phyloP scores from a whole-genome alignment of 345 rosid species.

The Citrus sinensis region DVS_A1.0 CM039168.1:30064501-30065000 shows the following conservation, averaged over 20 bases:
- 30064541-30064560: slow-evolving; percentile 91
- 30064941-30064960: background rate
- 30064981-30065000: background rate
- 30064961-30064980: background rate
- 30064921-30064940: too few species aligned
- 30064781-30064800: slow-evolving; percentile 96
- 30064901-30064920: too few species aligned
- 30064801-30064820: slow-evolving; percentile 92
- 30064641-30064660: slow-evolving; percentile 4
- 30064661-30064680: slow-evolving; percentile 22
- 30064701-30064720: too few species aligned
- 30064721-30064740: too few species aligned
- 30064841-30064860: slow-evolving; percentile 68
- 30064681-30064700: slow-evolving; percentile 41
- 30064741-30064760: too few species aligned
- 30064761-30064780: slow-evolving; percentile 29
- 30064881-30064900: too few species aligned
- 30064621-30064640: background rate
- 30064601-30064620: slow-evolving; percentile 69
- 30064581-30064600: slow-evolving; percentile 90
- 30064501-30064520: too few species aligned
- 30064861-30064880: background rate
- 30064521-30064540: too few species aligned
- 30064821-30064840: slow-evolving; percentile 74
- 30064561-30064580: slow-evolving; percentile 56